phyloP scores from a whole-genome alignment of 805 yeast genomes.

The Saturnispora serradocipensis region DNA sequence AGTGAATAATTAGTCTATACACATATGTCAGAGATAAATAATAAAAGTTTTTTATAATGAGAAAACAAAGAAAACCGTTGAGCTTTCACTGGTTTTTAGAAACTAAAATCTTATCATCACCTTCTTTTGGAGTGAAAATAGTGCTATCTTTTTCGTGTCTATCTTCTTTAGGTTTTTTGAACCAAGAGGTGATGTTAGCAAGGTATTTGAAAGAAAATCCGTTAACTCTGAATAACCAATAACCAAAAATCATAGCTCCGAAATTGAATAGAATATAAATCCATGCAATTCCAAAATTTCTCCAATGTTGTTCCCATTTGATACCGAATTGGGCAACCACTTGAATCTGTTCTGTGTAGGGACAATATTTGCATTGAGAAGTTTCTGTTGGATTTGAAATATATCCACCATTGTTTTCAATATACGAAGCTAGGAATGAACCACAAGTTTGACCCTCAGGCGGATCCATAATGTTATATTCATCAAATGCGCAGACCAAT shows the following conservation, averaged over 20 bases:
- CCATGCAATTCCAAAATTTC: conserved; percentile 56
- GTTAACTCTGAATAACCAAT: conserved; percentile 30
- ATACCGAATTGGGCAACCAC: conserved; percentile 36
- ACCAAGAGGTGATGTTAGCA: conserved; percentile 31
- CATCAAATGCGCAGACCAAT: conserved; percentile 40
- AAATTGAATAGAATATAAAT: conserved; percentile 48
- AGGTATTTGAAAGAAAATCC: conserved; percentile 26
- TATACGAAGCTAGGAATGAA: conserved; percentile 37
- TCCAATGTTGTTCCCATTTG: conserved; percentile 46
- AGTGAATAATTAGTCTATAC: too few species aligned
- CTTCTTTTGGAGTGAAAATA: conserved; percentile 32
- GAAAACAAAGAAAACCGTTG: neutral
- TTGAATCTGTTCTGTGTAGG: conserved; percentile 34
- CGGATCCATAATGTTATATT: conserved; percentile 40
- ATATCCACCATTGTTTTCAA: conserved; percentile 44
- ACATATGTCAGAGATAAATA: too few species aligned
- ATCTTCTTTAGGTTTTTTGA: conserved; percentile 27
- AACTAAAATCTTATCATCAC: conserved; percentile 30
- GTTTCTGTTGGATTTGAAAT: conserved; percentile 42
- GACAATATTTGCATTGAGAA: conserved; percentile 40
- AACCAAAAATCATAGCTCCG: conserved; percentile 31
- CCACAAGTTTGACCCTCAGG: conserved; percentile 61
- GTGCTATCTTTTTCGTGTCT: conserved; percentile 40
- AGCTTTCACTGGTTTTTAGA: conserved; percentile 12
- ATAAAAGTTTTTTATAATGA: neutral